These are phyloP conservation scores for Lathyrus oleraceus DNA, from an alignment of 306 rosid genomes.

Conservation along the genomic window DNA sequence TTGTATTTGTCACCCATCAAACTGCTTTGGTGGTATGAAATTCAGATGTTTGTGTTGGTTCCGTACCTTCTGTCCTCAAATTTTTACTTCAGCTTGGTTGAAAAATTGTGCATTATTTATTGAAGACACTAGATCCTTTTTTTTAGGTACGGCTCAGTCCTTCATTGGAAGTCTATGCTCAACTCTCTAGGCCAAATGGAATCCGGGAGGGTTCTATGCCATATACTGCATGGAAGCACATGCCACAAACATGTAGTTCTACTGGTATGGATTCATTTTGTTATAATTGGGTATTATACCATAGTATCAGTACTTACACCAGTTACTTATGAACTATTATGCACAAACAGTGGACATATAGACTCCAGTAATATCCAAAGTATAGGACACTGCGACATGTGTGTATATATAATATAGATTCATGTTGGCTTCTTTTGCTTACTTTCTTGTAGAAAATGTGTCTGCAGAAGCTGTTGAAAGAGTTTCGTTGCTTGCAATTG, in stretches of 20 bases:
- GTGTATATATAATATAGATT: slow-evolving; percentile 1
- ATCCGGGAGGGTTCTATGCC: slow-evolving; percentile 96
- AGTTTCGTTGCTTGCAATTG: slow-evolving; percentile 91
- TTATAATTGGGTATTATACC: slow-evolving; percentile 7
- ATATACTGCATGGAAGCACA: slow-evolving; percentile 94
- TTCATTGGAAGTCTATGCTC: slow-evolving; percentile 70
- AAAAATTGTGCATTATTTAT: slow-evolving; percentile 21
- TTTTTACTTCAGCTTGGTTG: slow-evolving; percentile 35
- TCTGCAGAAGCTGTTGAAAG: slow-evolving; percentile 65
- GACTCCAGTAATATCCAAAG: background rate
- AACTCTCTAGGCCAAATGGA: slow-evolving; percentile 84
- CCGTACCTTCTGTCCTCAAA: slow-evolving; percentile 39
- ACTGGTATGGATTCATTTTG: slow-evolving; percentile 51
- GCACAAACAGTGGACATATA: background rate
- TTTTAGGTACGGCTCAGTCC: slow-evolving; percentile 80
- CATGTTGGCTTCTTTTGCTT: slow-evolving; percentile 37
- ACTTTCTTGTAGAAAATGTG: slow-evolving; percentile 53
- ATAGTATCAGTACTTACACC: background rate
- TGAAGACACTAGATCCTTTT: slow-evolving; percentile 36
- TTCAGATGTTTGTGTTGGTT: slow-evolving; percentile 51
- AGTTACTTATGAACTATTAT: background rate
- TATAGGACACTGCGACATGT: background rate
- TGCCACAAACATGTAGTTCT: slow-evolving; percentile 48
- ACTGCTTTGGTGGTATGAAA: slow-evolving; percentile 92
- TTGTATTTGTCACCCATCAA: slow-evolving; percentile 92